Conservation (phyloP, 2,329 filamentous ascomycete genomes). For the Colletotrichum chrysophilum region DNA sequence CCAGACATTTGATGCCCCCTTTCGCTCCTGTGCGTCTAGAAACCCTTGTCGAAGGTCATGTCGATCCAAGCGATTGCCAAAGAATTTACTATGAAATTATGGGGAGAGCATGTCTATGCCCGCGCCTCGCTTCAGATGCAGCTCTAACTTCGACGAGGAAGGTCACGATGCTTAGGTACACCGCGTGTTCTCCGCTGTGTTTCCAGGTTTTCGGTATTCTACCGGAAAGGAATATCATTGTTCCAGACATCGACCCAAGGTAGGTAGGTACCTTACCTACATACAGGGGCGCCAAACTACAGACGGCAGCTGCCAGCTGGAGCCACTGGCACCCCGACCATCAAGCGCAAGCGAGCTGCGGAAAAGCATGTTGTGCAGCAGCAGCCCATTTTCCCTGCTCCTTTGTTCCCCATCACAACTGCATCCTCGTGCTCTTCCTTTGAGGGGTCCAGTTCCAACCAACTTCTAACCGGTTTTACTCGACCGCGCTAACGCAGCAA, state of each 20-base stretch:
- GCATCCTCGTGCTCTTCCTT: background rate
- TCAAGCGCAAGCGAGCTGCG: background rate
- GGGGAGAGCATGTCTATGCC: background rate
- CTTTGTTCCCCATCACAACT: background rate
- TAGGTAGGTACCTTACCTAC: no score
- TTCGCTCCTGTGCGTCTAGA: background rate
- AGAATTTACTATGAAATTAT: background rate
- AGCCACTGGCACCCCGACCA: background rate
- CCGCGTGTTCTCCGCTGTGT: no score
- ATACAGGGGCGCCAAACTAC: background rate
- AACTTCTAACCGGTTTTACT: background rate
- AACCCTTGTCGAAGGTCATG: background rate
- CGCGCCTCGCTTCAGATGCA: background rate
- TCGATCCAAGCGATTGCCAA: background rate
- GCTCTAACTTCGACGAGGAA: background rate
- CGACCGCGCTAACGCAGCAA: background rate
- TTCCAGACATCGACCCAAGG: no score
- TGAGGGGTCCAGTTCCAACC: background rate
- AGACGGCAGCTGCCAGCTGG: background rate
- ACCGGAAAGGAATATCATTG: no score
- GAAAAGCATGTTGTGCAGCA: background rate
- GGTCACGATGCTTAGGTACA: no score
- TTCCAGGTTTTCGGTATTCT: no score
- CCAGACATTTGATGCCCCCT: background rate
- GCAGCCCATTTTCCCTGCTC: background rate